Conservation (phyloP, 2,329 filamentous ascomycete species). For the Colletotrichum gloeosporioides region DNA sequence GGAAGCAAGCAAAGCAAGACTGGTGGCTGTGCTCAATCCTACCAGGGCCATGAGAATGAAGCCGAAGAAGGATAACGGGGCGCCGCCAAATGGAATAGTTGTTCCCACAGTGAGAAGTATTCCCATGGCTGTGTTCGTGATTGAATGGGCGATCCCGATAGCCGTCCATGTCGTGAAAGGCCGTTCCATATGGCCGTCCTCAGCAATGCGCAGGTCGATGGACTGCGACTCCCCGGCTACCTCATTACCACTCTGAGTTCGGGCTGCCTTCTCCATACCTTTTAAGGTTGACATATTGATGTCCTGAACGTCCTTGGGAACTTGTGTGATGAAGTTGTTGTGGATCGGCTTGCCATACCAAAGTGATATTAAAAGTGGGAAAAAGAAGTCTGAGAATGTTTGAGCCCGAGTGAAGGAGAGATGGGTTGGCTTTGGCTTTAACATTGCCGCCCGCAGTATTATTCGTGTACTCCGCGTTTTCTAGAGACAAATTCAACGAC, state of each 20-base stretch:
- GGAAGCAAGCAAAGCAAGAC: slow-evolving; percentile 30
- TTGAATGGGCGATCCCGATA: slow-evolving; percentile 29
- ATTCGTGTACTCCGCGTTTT: neutral
- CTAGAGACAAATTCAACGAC: neutral
- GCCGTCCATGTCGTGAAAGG: slow-evolving; percentile 30
- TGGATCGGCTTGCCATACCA: neutral
- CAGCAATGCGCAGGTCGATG: neutral
- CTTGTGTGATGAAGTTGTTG: neutral
- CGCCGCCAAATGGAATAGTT: slow-evolving; percentile 26
- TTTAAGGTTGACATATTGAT: neutral
- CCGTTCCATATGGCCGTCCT: slow-evolving; percentile 34
- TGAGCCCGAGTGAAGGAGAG: neutral
- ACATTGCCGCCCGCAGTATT: neutral
- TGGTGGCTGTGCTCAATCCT: slow-evolving; percentile 27
- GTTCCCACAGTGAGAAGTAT: slow-evolving; percentile 26
- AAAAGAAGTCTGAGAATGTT: neutral
- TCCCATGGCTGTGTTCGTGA: slow-evolving; percentile 29
- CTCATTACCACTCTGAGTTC: neutral
- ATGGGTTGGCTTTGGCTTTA: neutral
- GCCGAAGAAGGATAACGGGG: slow-evolving; percentile 31
- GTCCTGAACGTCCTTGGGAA: neutral
- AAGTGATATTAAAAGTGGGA: neutral
- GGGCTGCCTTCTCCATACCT: neutral
- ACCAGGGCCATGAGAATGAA: slow-evolving; percentile 28
- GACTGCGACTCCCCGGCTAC: neutral